These are phyloP conservation scores for Pisolithus albus DNA, from an alignment of 768 basidiomycete genomes.

Conservation along the genomic window DNA sequence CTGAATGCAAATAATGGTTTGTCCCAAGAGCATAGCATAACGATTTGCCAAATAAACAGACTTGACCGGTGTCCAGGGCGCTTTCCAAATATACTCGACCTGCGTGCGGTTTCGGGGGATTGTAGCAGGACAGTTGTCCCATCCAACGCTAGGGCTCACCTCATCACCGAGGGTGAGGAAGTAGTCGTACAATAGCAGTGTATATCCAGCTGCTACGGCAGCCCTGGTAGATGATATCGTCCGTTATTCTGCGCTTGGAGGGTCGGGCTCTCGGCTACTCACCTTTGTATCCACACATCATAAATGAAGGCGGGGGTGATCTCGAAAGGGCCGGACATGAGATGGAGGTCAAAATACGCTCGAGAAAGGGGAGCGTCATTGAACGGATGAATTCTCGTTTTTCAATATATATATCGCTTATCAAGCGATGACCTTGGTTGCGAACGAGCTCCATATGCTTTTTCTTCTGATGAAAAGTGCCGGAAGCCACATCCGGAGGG, in stretches of 20 bases:
- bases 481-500: no score
- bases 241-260: not conserved
- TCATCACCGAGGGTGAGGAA: constrained; percentile 4
- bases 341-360: no score
- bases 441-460: no score
- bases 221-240: not conserved
- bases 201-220: not conserved
- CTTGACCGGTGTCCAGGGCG: constrained; percentile 6
- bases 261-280: not conserved
- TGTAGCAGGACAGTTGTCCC: not conserved
- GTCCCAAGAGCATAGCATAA: constrained; percentile 1
- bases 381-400: no score
- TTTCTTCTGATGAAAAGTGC: no score
- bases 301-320: not conserved
- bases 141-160: not conserved
- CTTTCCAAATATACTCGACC: constrained; percentile 8
- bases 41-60: constrained; percentile 5
- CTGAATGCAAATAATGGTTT: constrained; percentile 2
- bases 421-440: no score
- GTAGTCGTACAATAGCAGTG: constrained; percentile 4
- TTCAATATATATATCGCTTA: no score
- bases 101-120: not conserved
- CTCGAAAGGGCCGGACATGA: not conserved
- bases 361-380: no score
- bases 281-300: not conserved